Evolutionary conservation across 805 yeast genomes (phyloP).

Genomic region (Lipomyces chichibuensis): DNA sequence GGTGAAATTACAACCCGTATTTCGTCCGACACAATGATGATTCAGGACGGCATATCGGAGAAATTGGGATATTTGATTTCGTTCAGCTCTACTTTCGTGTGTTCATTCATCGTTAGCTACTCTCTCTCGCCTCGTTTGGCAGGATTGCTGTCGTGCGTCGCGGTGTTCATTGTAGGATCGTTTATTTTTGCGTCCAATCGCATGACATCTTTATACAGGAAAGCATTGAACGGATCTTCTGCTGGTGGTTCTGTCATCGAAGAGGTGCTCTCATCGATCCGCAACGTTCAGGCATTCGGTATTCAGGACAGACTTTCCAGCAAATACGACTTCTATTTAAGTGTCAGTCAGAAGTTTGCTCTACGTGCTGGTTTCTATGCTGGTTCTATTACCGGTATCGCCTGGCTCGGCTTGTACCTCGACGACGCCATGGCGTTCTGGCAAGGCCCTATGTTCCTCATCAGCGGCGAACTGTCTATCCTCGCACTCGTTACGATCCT

Average conservation of each 20-base stretch:
- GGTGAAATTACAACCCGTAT: slow-evolving; percentile 52
- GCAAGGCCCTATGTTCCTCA: slow-evolving; percentile 49
- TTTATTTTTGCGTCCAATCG: slow-evolving; percentile 42
- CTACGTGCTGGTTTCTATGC: slow-evolving; percentile 40
- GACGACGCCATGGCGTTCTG: slow-evolving; percentile 50
- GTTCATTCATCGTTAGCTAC: slow-evolving; percentile 47
- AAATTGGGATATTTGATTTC: slow-evolving; percentile 47
- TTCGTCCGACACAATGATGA: slow-evolving; percentile 47
- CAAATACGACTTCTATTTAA: slow-evolving; percentile 42
- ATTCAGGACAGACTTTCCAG: slow-evolving; percentile 46
- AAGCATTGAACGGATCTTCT: slow-evolving; percentile 26
- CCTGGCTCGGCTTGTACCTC: slow-evolving; percentile 45
- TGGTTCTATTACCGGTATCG: slow-evolving; percentile 45
- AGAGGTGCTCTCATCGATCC: slow-evolving; percentile 47
- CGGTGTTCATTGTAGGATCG: slow-evolving; percentile 41
- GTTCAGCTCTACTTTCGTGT: slow-evolving; percentile 47
- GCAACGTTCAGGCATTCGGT: slow-evolving; percentile 50
- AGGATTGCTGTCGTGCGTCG: slow-evolving; percentile 44
- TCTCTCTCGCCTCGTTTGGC: slow-evolving; percentile 46
- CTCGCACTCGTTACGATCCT: slow-evolving; percentile 45
- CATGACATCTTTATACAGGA: slow-evolving; percentile 33
- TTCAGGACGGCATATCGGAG: slow-evolving; percentile 51
- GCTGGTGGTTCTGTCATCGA: slow-evolving; percentile 47
- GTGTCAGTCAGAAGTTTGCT: slow-evolving; percentile 38
- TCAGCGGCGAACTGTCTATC: slow-evolving; percentile 42